Percentiles rank a stretch among this genome's conserved stretches.
phyloP scores from a whole-genome alignment of 345 rosid genomes.

The Erodium maritimum region DNA sequence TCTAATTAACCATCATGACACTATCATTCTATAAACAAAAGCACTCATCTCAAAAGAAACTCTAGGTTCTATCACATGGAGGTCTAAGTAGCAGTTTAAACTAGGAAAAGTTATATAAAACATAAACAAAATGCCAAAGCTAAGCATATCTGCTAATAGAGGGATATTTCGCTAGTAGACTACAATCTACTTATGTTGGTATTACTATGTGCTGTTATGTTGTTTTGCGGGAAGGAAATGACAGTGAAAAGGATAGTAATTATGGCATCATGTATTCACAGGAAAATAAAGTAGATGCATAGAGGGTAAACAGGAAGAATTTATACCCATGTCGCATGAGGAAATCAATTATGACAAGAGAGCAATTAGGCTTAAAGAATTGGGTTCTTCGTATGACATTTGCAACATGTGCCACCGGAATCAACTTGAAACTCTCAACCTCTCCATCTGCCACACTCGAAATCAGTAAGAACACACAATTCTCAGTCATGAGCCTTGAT shows the following conservation, averaged over 20 bases:
- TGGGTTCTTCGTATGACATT: slow-evolving; percentile 51
- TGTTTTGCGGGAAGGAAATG: background rate
- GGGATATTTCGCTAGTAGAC: no score
- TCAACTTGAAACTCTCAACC: slow-evolving; percentile 76
- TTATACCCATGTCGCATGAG: slow-evolving; percentile 81
- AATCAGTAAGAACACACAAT: background rate
- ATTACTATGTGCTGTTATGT: no score
- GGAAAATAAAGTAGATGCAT: background rate
- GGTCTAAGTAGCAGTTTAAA: no score
- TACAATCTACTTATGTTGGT: no score
- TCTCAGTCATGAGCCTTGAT: background rate
- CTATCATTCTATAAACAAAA: background rate
- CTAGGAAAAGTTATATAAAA: no score
- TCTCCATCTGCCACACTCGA: slow-evolving; percentile 61
- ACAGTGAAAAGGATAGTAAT: background rate
- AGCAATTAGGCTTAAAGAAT: slow-evolving; percentile 77
- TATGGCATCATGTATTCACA: background rate
- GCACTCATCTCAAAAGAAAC: no score
- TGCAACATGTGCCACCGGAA: slow-evolving; percentile 50
- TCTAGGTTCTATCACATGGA: no score
- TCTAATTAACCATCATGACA: background rate
- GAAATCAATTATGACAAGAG: slow-evolving; percentile 74
- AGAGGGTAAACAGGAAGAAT: slow-evolving; percentile 9
- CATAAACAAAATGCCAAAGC: no score
- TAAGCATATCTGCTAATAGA: no score